Percentiles rank a stretch among this genome's conserved stretches.
Evolutionary conservation across 2,329 filamentous ascomycete species (phyloP).

Genomic region (Ceratocystiopsis sp.): DNA sequence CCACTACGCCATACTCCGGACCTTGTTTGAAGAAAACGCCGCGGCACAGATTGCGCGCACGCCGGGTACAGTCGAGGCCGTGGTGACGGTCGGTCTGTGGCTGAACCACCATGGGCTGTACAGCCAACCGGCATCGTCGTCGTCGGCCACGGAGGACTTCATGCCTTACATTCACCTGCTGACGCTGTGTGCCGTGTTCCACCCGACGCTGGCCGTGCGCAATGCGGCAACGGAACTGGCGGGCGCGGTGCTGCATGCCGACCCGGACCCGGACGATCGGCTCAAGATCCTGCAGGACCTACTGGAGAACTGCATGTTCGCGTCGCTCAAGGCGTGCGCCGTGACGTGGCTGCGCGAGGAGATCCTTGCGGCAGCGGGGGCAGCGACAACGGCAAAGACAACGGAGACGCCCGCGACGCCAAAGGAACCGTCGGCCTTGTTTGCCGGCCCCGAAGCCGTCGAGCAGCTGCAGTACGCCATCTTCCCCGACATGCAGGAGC

Average conservation of each 20-base stretch:
- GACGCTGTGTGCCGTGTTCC: constrained; percentile 40
- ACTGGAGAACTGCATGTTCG: constrained; percentile 47
- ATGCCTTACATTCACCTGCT: constrained; percentile 45
- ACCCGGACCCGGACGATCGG: constrained; percentile 40
- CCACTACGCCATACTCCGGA: constrained; percentile 34
- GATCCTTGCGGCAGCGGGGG: constrained; percentile 23
- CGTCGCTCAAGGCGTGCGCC: constrained; percentile 43
- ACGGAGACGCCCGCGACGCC: constrained; percentile 12
- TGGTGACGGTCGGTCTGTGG: constrained; percentile 43
- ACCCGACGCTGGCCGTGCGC: constrained; percentile 34
- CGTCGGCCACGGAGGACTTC: constrained; percentile 18
- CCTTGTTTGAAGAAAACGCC: constrained; percentile 34
- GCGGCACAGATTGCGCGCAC: constrained; percentile 30
- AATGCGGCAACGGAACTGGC: constrained; percentile 38
- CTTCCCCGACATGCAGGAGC: constrained; percentile 37
- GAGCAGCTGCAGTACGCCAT: constrained; percentile 43
- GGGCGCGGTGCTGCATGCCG: constrained; percentile 36
- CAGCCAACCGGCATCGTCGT: constrained; percentile 11
- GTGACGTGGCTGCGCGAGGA: constrained; percentile 49
- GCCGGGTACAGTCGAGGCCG: constrained; percentile 39
- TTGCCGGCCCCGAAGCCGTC: constrained; percentile 36
- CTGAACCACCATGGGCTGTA: constrained; percentile 28
- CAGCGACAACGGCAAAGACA: constrained; percentile 12
- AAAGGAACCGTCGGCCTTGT: constrained; percentile 15
- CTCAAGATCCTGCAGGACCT: constrained; percentile 47